A percentile compares a stretch with the other conserved stretches of the same genome.
These are phyloP conservation scores for Sugiyamaella sp. DNA, from an alignment of 1,139 yeast genomes.

Conservation along the genomic window DNA sequence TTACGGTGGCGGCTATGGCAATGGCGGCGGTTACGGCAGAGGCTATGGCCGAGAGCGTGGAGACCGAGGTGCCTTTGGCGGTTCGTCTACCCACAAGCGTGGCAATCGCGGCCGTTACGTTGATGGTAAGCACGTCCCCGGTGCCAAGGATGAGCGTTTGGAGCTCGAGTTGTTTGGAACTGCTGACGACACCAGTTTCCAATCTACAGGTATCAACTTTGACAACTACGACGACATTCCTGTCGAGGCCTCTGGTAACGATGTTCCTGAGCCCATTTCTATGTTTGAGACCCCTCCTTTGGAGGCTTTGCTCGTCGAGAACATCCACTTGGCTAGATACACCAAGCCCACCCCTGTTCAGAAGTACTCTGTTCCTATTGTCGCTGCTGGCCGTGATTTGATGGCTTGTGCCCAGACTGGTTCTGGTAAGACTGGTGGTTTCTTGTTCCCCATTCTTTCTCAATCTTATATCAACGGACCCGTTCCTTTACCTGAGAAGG, in stretches of 20 bases:
- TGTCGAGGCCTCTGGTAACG: constrained; percentile 94
- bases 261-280: constrained; percentile 91
- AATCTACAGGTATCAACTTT: constrained; percentile 96
- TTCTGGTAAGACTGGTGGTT: constrained; percentile 99
- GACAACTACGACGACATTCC: constrained; percentile 99
- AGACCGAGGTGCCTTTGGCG: constrained; percentile 39
- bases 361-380: constrained; percentile 97
- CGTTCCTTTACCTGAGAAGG: constrained; percentile 57
- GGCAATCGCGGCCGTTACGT: constrained; percentile 55
- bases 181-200: constrained; percentile 78
- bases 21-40: constrained; percentile 33
- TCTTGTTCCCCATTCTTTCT: constrained; percentile 95
- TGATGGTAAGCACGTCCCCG: constrained; percentile 88
- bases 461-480: constrained; percentile 93
- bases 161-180: constrained; percentile 88
- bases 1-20: constrained; percentile 25
- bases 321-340: constrained; percentile 86
- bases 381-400: constrained; percentile 92
- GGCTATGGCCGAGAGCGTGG: constrained; percentile 45
- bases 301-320: constrained; percentile 82
- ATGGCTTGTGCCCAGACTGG: constrained; percentile 99
- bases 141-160: constrained; percentile 66
- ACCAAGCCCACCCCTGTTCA: constrained; percentile 98
- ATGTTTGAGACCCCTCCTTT: constrained; percentile 91
- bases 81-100: constrained; percentile 40